A percentile compares a stretch with the other conserved stretches of the same genome.
Conservation (phyloP, 495 filamentous ascomycete genomes). For the Friedmanniomyces simplex region DNA sequence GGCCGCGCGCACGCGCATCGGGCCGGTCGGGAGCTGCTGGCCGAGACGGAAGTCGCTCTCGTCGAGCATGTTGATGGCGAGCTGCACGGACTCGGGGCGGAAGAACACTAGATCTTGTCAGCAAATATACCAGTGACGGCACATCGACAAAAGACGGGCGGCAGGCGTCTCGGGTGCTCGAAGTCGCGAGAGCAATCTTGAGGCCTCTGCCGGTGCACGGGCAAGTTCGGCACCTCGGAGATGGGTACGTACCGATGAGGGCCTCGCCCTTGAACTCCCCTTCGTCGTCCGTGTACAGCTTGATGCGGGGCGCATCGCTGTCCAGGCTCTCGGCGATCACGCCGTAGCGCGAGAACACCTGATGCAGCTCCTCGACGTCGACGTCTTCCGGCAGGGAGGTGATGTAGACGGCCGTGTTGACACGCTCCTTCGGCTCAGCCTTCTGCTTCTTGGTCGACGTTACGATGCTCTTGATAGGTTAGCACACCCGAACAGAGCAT, state of each 20-base stretch:
- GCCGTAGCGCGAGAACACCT: constrained; percentile 77
- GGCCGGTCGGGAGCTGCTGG: constrained; percentile 40
- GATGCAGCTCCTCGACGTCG: constrained; percentile 65
- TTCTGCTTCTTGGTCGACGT: constrained; percentile 27
- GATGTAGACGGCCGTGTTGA: constrained; percentile 83
- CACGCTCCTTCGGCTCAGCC: constrained; percentile 38
- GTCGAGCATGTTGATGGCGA: constrained; percentile 86
- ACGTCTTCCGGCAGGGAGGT: constrained; percentile 73
- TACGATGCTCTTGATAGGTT: not conserved
- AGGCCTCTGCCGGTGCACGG: no score
- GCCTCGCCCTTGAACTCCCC: constrained; percentile 90
- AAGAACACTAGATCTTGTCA: constrained; percentile 57
- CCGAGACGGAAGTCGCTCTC: constrained; percentile 74
- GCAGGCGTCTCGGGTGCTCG: no score
- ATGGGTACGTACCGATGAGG: constrained; percentile 40
- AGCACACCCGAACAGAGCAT: not conserved
- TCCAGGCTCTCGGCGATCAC: constrained; percentile 94
- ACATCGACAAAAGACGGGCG: no score
- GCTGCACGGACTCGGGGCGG: constrained; percentile 76
- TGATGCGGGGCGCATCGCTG: constrained; percentile 72
- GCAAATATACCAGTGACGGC: not conserved
- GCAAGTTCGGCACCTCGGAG: no score
- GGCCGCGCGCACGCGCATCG: constrained; percentile 73
- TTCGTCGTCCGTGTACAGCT: constrained; percentile 75
- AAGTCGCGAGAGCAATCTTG: no score